Evolutionary conservation across 2,329 filamentous ascomycete genomes (phyloP).

Genomic region (Diaporthe eres): DNA sequence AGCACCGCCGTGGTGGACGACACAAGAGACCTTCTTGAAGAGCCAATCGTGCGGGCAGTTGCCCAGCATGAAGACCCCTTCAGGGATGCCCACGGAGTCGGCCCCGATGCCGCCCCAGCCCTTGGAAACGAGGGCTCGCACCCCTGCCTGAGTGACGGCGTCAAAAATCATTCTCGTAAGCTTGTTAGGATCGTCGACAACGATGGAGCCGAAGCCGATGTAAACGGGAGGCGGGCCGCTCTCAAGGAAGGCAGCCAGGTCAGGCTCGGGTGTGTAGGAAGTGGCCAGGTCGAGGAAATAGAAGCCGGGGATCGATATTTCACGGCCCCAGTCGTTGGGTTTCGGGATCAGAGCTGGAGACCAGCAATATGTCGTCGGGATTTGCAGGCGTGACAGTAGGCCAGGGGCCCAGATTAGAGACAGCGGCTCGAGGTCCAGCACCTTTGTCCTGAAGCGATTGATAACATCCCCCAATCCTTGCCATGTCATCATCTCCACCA

Average conservation of each 20-base stretch:
- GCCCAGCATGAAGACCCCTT: slow-evolving; percentile 85
- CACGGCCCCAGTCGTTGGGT: slow-evolving; percentile 78
- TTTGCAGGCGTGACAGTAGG: slow-evolving; percentile 79
- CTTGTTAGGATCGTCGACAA: slow-evolving; percentile 80
- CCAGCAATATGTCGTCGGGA: slow-evolving; percentile 96
- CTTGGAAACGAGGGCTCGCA: slow-evolving; percentile 87
- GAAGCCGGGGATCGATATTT: slow-evolving; percentile 83
- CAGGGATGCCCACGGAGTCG: slow-evolving; percentile 77
- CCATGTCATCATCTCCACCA: slow-evolving; percentile 95
- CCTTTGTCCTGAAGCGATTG: slow-evolving; percentile 84
- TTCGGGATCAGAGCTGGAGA: slow-evolving; percentile 76
- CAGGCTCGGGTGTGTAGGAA: slow-evolving; percentile 75
- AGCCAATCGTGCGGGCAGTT: slow-evolving; percentile 93
- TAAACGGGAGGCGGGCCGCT: slow-evolving; percentile 82
- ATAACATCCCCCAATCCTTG: slow-evolving; percentile 92
- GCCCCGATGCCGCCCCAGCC: slow-evolving; percentile 90
- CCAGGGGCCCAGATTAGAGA: slow-evolving; percentile 88
- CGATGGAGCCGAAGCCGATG: slow-evolving; percentile 87
- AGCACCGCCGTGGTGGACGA: slow-evolving; percentile 90
- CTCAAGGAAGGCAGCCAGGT: slow-evolving; percentile 76
- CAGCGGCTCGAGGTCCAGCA: slow-evolving; percentile 81
- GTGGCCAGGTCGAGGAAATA: slow-evolving; percentile 80
- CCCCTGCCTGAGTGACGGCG: slow-evolving; percentile 74
- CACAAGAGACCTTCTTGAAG: slow-evolving; percentile 83
- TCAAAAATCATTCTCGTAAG: slow-evolving; percentile 82